Conservation (phyloP, 495 filamentous ascomycete species). For the Trichocladium antarcticum region DNA sequence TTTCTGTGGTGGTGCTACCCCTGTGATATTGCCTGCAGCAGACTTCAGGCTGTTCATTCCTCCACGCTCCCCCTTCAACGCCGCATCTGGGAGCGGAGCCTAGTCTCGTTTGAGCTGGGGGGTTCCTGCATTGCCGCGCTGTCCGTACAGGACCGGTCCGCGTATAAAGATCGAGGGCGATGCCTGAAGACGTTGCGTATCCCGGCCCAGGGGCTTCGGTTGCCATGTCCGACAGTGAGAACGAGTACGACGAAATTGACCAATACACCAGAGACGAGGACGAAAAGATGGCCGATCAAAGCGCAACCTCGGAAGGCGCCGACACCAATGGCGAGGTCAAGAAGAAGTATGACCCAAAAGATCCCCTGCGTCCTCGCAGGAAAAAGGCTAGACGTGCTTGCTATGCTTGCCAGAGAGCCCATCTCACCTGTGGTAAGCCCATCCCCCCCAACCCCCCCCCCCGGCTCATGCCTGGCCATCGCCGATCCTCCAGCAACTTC, state of each 20-base stretch:
- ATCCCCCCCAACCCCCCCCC: neutral
- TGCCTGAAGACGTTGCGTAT: conserved; percentile 37
- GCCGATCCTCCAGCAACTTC: neutral
- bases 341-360: conserved; percentile 64
- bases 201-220: conserved; percentile 42
- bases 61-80: conserved; percentile 10
- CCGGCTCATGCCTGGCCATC: neutral
- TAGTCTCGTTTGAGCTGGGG: conserved; percentile 17
- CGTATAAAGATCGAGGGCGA: conserved; percentile 41
- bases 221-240: conserved; percentile 45
- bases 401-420: conserved; percentile 91
- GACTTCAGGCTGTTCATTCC: conserved; percentile 6
- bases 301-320: conserved; percentile 33
- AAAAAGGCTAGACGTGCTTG: conserved; percentile 96
- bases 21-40: conserved; percentile 24
- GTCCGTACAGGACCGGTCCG: conserved; percentile 11
- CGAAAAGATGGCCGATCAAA: conserved; percentile 49
- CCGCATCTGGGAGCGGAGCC: conserved; percentile 14
- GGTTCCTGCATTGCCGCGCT: conserved; percentile 28
- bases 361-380: conserved; percentile 73
- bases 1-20: conserved; percentile 20
- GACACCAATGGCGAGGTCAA: conserved; percentile 39
- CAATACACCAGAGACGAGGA: conserved; percentile 41
- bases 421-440: conserved; percentile 91
- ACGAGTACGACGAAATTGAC: conserved; percentile 41